Evolutionary conservation across 768 basidiomycete genomes (phyloP).

Genomic region (Candolleomyces efflorescens): DNA sequence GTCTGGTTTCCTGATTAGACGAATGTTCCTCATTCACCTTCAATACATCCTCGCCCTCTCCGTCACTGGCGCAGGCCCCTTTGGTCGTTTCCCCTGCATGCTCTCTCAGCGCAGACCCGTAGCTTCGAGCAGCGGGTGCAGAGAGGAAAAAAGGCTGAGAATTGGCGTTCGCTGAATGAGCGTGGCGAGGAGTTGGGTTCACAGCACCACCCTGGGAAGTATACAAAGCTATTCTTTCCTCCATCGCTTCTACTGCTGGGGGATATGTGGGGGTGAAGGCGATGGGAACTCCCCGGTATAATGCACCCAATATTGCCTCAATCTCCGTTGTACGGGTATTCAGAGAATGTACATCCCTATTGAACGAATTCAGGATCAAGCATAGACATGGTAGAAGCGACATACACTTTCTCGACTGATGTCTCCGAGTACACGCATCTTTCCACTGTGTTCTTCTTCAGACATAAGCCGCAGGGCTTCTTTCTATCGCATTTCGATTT

Average conservation of each 20-base stretch:
- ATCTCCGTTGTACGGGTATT: slow-evolving; percentile 75
- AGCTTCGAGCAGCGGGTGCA: background rate
- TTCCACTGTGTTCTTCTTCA: slow-evolving; percentile 70
- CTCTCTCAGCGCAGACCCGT: too few relatives aligned
- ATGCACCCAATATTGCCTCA: slow-evolving; percentile 54
- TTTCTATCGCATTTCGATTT: slow-evolving; percentile 84
- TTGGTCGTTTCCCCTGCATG: too few relatives aligned
- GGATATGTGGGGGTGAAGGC: slow-evolving; percentile 35
- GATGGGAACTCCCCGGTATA: slow-evolving; percentile 30
- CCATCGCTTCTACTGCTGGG: slow-evolving; percentile 10
- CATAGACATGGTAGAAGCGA: slow-evolving; percentile 10
- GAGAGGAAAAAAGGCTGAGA: slow-evolving; percentile 10
- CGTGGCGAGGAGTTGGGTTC: too few relatives aligned
- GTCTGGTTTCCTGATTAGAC: background rate
- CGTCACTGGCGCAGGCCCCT: too few relatives aligned
- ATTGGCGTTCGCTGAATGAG: slow-evolving; percentile 26
- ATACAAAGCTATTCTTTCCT: background rate
- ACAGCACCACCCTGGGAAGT: too few relatives aligned
- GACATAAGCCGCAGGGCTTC: slow-evolving; percentile 72
- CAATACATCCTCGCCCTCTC: too few relatives aligned
- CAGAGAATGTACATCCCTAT: slow-evolving; percentile 74
- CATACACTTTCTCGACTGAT: slow-evolving; percentile 81
- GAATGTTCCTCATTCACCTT: background rate
- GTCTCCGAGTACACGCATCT: slow-evolving; percentile 77
- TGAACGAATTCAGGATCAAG: background rate